Evolutionary conservation across 495 filamentous ascomycete species (phyloP).

Genomic region (Aspergillus homomorphus): DNA sequence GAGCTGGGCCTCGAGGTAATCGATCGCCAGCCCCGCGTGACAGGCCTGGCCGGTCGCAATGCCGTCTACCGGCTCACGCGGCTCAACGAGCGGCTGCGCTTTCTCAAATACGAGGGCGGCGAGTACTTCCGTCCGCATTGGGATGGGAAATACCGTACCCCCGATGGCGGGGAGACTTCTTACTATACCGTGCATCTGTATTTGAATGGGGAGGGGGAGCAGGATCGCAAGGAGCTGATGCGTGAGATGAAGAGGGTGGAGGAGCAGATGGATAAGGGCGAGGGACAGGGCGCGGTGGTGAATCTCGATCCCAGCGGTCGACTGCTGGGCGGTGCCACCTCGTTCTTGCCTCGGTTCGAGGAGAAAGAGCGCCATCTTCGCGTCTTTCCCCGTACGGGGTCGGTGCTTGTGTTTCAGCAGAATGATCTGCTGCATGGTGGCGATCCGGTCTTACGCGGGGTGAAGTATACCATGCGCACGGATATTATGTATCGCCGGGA

Average conservation of each 20-base stretch:
- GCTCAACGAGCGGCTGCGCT: slow-evolving; percentile 76
- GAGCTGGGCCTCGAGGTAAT: slow-evolving; percentile 36
- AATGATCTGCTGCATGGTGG: slow-evolving; percentile 63
- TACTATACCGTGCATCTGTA: slow-evolving; percentile 82
- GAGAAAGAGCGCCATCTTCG: slow-evolving; percentile 48
- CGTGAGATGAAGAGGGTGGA: slow-evolving; percentile 22
- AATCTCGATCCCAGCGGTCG: slow-evolving; percentile 16
- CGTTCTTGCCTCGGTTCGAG: slow-evolving; percentile 51
- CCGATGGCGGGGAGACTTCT: slow-evolving; percentile 56
- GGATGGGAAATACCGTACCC: slow-evolving; percentile 65
- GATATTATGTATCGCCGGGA: slow-evolving; percentile 64
- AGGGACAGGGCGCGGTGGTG: not conserved
- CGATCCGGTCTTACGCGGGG: slow-evolving; percentile 62
- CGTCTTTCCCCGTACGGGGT: slow-evolving; percentile 64
- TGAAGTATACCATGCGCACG: slow-evolving; percentile 72
- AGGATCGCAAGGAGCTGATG: slow-evolving; percentile 34
- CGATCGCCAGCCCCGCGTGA: slow-evolving; percentile 39
- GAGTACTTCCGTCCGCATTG: slow-evolving; percentile 79
- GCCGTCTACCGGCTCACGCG: slow-evolving; percentile 55
- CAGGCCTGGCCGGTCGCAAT: slow-evolving; percentile 41
- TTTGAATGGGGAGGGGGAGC: slow-evolving; percentile 60
- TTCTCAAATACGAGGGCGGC: slow-evolving; percentile 72
- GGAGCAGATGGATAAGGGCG: slow-evolving; percentile 12
- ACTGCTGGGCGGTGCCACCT: slow-evolving; percentile 57
- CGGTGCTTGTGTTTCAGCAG: slow-evolving; percentile 79